Base-by-base conservation (phyloP, 352 stramenopile genomes). In the Pythium aristosporum region DNA sequence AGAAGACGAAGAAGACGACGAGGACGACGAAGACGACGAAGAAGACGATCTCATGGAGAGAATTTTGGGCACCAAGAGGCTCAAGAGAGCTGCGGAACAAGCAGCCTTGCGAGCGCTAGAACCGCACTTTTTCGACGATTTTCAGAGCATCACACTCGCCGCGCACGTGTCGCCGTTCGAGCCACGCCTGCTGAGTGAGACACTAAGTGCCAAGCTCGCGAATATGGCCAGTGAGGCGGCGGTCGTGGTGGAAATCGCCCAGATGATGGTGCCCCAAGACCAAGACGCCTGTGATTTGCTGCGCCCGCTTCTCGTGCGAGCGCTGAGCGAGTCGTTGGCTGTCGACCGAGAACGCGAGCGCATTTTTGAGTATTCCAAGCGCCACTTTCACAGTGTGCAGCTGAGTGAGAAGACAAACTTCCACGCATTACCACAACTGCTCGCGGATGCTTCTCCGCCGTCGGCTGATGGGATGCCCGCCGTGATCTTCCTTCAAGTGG, bases 401-500 rank as follows among this genome's bases (percentile, higher is more conserved):
- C 53, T 90, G 8, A 41, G 30, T 15, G 59, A 75, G n/a, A 86
- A 82, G 47, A n/a, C 32, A 0, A 55, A 63, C 1, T 82, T 76
- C 15, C 32, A 48, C 11, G 63, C 66, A n/a, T 52, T 85, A 1
- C 25, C 41, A n/a, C 21, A 30, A 46, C 64, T 57, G 18, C 18
- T 39, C 2, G 20, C 30, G 12, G 39, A 30, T 25, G 5, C 37
- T 12, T 21, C 37, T 16, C 7, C 42, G 59, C 9, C 68, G 53
- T 8, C 23, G 3, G 28, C 3, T 30, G 15, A 3, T 12, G 25
- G 9, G 5, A 18, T 5, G 18, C 66, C 64, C 36, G 46, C 68
- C 0, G 68, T 85, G 20, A 7, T 90, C 11, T 46, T 89, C 52
- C 34, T 92, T n/a, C 79, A 88, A 11, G 68, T 85, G 2, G 83